A percentile compares a stretch with the other conserved stretches of the same genome.
phyloP scores from a whole-genome alignment of 495 filamentous ascomycete species.

The Penicillium lividum region DNA sequence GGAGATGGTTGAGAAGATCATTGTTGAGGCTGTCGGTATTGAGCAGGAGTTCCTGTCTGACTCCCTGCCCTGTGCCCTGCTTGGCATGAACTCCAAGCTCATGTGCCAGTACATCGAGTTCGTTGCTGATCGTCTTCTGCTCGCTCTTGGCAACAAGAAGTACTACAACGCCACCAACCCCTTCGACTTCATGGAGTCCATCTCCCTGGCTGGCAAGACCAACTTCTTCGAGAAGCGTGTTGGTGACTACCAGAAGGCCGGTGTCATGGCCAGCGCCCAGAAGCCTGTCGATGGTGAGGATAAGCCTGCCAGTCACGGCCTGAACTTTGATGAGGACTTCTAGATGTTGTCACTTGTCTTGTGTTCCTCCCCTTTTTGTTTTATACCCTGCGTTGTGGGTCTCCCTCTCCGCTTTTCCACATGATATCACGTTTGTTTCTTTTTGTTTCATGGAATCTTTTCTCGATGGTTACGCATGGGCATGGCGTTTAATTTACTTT shows the following conservation, averaged over 20 bases:
- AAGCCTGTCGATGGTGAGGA: slow-evolving; percentile 56
- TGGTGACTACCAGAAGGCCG: slow-evolving; percentile 98
- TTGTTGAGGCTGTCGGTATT: slow-evolving; percentile 88
- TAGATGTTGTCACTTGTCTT: slow-evolving; percentile 51
- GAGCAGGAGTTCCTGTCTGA: slow-evolving; percentile 99
- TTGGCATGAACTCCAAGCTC: slow-evolving; percentile 95
- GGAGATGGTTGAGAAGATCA: slow-evolving; percentile 80
- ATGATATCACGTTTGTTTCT: slow-evolving; percentile 29
- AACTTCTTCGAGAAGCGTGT: slow-evolving; percentile 99
- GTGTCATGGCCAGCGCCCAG: slow-evolving; percentile 96
- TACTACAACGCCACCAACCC: slow-evolving; percentile 90
- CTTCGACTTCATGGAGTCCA: slow-evolving; percentile 99
- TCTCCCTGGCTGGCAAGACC: slow-evolving; percentile 97
- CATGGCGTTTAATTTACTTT: slow-evolving; percentile 37
- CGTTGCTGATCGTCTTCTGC: slow-evolving; percentile 90
- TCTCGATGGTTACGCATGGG: slow-evolving; percentile 44
- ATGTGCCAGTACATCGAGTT: slow-evolving; percentile 99
- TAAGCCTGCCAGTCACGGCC: slow-evolving; percentile 66
- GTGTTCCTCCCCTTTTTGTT: slow-evolving; percentile 29
- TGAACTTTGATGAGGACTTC: slow-evolving; percentile 97
- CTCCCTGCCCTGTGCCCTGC: slow-evolving; percentile 84
- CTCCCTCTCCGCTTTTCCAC: slow-evolving; percentile 18
- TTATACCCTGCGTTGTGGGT: slow-evolving; percentile 29
- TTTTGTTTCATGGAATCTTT: slow-evolving; percentile 30
- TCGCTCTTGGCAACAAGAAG: slow-evolving; percentile 91